Base-by-base conservation (phyloP, 768 basidiomycete genomes). In the Agrocybe praecox region DNA sequence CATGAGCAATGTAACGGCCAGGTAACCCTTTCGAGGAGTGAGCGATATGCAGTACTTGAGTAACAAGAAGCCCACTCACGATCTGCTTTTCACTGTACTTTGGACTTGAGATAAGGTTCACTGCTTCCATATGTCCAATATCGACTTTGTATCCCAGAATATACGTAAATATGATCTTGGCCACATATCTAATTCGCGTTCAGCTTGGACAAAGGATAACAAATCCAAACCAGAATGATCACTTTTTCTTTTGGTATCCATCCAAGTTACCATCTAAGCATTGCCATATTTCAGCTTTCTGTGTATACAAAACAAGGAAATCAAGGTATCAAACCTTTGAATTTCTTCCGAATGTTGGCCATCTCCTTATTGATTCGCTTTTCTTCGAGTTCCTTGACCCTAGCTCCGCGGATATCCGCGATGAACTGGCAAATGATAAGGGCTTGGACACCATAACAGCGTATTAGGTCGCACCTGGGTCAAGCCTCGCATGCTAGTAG, bases 81-180 rank as follows among this genome's bases (percentile, higher is more conserved):
- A 99, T 98, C 72, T 99, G 97, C 74, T 99, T 99, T 78, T 99
- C 97, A 67, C 90, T 94, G 69, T 99, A 99, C 66, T 98, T 98
- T 29, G 84, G 74, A 66, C 92, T 94, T 23, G 96, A 92, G 62
- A 99, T 98, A 62, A 99, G 82, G 72, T 99, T 98, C 62, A 98
- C 94, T 22, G 97, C 96, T 68, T 98, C 96, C 96, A 98, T 97
- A 72, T 98, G 97, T 15, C 97, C 97, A 19, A 98, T 86, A 69
- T 99, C 97, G 64, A 98, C 95, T 74, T 97, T 96, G 79, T 99
- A 99, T 43, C 97, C 97, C 57, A 99, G 79, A 65, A 99, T 99
- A 68, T 98, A 98, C 6, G 97, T 98, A 79, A 98, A 99, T 58
- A 98, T 90, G 65, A 99, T 96, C 78, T 99, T 98, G 56, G 95